Percentiles rank a stretch among this genome's conserved stretches.
Conservation (phyloP, 1,139 yeast genomes). For the Debaryomyces fabryi region DNA sequence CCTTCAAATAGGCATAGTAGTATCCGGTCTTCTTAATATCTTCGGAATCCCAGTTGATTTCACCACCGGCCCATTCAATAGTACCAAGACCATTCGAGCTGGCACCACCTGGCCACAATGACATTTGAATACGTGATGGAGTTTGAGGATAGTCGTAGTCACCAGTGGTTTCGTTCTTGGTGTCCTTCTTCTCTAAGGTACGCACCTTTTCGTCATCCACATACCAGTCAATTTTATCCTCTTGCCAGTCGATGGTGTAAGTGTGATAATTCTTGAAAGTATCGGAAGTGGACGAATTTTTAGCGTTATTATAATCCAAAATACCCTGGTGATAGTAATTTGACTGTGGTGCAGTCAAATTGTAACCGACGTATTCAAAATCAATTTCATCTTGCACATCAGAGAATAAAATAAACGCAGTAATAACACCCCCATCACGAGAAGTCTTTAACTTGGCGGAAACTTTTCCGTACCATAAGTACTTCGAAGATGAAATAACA, state of each 20-base stretch:
- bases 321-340: slow-evolving; percentile 80
- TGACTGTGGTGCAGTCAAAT: slow-evolving; percentile 66
- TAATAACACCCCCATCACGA: slow-evolving; percentile 75
- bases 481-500: slow-evolving; percentile 76
- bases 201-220: slow-evolving; percentile 74
- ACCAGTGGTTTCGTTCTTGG: slow-evolving; percentile 66
- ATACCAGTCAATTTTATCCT: slow-evolving; percentile 70
- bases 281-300: slow-evolving; percentile 45
- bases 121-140: slow-evolving; percentile 82
- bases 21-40: slow-evolving; percentile 79
- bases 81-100: slow-evolving; percentile 71
- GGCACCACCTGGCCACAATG: slow-evolving; percentile 93
- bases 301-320: slow-evolving; percentile 65
- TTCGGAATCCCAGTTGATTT: slow-evolving; percentile 74
- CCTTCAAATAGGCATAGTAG: slow-evolving; percentile 66
- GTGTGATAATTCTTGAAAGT: slow-evolving; percentile 74
- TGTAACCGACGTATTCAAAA: slow-evolving; percentile 80
- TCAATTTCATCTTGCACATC: slow-evolving; percentile 91
- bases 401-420: slow-evolving; percentile 83
- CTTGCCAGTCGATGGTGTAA: slow-evolving; percentile 83
- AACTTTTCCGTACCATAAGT: slow-evolving; percentile 86
- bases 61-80: slow-evolving; percentile 93
- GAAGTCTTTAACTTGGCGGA: slow-evolving; percentile 72
- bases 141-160: slow-evolving; percentile 82
- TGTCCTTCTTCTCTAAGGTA: slow-evolving; percentile 63